phyloP scores from a whole-genome alignment of 2,329 filamentous ascomycete species.

The Penicillium sp. region DNA sequence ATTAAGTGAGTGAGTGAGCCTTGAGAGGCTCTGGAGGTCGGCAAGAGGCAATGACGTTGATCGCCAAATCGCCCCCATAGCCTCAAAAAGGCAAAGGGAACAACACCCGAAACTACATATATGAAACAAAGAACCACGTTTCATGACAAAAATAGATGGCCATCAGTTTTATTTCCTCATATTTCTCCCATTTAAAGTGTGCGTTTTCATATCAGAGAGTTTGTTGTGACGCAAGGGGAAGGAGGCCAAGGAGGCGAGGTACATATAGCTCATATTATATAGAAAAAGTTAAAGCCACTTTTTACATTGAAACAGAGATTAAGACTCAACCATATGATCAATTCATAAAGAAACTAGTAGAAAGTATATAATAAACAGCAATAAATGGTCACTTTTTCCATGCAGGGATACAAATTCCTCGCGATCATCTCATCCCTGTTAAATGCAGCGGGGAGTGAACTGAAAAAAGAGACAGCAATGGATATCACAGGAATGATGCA shows the following conservation, averaged over 20 bases:
- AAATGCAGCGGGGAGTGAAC: constrained; percentile 26
- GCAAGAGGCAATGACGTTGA: constrained; percentile 7
- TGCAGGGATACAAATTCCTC: constrained; percentile 20
- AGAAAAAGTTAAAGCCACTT: not conserved
- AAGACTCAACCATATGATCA: constrained; percentile 12
- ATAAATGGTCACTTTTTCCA: constrained; percentile 22
- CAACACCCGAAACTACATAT: not conserved
- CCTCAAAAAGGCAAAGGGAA: not conserved
- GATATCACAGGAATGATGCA: constrained; percentile 36
- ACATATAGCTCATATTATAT: not conserved
- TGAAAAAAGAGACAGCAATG: constrained; percentile 31
- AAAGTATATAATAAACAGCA: constrained; percentile 15
- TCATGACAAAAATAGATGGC: not conserved
- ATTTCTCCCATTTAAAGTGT: not conserved
- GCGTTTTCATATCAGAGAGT: not conserved
- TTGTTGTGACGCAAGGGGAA: not conserved
- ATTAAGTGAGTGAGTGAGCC: not conserved
- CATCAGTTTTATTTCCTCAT: not conserved
- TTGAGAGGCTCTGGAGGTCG: not conserved
- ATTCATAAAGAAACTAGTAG: constrained; percentile 9
- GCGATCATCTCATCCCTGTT: constrained; percentile 35
- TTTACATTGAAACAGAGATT: not conserved
- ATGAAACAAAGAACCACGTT: not conserved
- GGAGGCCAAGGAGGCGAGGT: not conserved
- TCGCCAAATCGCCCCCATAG: constrained; percentile 3